phyloP scores from a whole-genome alignment of 148 eudicot genomes.

The Cornus controversa region DNA sequence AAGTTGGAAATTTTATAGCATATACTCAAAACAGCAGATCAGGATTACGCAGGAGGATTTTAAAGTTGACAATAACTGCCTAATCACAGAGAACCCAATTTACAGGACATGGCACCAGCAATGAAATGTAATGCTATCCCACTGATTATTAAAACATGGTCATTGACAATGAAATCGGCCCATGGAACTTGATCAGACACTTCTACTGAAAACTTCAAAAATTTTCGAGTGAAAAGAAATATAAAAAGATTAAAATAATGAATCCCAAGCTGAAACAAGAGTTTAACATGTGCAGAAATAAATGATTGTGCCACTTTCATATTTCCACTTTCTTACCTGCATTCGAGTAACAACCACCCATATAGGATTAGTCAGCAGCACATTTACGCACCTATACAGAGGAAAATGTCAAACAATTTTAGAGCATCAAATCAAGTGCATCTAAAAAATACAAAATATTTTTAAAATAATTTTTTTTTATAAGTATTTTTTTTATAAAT shows the following conservation, averaged over 20 bases:
- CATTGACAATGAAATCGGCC: not conserved
- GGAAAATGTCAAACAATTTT: slow-evolving; percentile 5
- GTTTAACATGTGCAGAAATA: not conserved
- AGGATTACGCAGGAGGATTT: not conserved
- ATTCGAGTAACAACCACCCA: slow-evolving; percentile 96
- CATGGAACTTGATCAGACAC: not conserved
- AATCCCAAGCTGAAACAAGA: not conserved
- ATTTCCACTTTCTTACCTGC: slow-evolving; percentile 60
- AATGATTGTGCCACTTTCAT: not conserved
- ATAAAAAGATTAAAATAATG: not conserved
- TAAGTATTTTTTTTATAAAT: too few species aligned
- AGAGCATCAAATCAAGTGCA: not conserved
- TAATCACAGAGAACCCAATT: not conserved
- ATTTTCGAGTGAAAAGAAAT: not conserved
- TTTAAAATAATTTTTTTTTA: not conserved
- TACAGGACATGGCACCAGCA: not conserved
- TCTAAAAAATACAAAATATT: too few species aligned
- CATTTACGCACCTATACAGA: slow-evolving; percentile 73
- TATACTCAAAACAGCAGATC: not conserved
- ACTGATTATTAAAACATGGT: not conserved
- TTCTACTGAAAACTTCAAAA: not conserved
- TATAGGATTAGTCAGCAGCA: slow-evolving; percentile 95
- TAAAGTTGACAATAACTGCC: not conserved
- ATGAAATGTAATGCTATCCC: slow-evolving; percentile 1
- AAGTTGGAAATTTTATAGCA: not conserved